Conservation (phyloP, 2,329 filamentous ascomycete species). For the Westerdykella sp. region DNA sequence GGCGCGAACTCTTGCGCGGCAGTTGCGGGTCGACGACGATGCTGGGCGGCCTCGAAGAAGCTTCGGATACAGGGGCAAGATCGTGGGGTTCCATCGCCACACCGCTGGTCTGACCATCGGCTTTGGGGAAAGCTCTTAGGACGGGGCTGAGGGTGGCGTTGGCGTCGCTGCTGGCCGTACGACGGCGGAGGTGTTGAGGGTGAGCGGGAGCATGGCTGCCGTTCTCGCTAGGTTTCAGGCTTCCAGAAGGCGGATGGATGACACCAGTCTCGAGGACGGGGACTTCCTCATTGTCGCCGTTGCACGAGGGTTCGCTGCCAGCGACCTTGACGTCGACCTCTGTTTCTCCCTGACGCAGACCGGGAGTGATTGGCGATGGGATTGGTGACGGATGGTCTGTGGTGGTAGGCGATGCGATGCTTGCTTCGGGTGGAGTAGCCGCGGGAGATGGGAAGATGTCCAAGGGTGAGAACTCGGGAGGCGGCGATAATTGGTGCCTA, state of each 20-base stretch:
- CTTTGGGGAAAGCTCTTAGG: not conserved
- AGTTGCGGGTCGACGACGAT: conserved; percentile 17
- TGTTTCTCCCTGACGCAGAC: conserved; percentile 19
- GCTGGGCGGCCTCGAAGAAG: conserved; percentile 18
- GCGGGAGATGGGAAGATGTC: conserved; percentile 24
- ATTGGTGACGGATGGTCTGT: conserved; percentile 26
- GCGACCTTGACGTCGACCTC: conserved; percentile 33
- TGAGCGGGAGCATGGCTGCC: conserved; percentile 9
- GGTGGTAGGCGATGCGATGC: conserved; percentile 26
- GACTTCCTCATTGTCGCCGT: conserved; percentile 26
- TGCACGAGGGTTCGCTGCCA: conserved; percentile 28
- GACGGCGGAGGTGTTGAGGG: conserved; percentile 23
- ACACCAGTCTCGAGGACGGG: conserved; percentile 18
- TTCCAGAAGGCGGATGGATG: conserved; percentile 18
- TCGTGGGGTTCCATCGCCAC: conserved; percentile 9
- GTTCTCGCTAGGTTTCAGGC: conserved; percentile 16
- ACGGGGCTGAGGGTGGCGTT: conserved; percentile 20
- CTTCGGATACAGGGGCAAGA: conserved; percentile 18
- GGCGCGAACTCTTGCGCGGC: conserved; percentile 10
- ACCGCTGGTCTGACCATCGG: conserved; percentile 1
- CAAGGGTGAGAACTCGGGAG: conserved; percentile 26
- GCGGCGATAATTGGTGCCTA: conserved; percentile 17
- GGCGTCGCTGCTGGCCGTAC: conserved; percentile 32
- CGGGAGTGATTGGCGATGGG: conserved; percentile 34
- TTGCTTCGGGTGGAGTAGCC: conserved; percentile 16